Base-by-base conservation (phyloP, 176 grass and related monocot species). In the Lolium perenne region DNA sequence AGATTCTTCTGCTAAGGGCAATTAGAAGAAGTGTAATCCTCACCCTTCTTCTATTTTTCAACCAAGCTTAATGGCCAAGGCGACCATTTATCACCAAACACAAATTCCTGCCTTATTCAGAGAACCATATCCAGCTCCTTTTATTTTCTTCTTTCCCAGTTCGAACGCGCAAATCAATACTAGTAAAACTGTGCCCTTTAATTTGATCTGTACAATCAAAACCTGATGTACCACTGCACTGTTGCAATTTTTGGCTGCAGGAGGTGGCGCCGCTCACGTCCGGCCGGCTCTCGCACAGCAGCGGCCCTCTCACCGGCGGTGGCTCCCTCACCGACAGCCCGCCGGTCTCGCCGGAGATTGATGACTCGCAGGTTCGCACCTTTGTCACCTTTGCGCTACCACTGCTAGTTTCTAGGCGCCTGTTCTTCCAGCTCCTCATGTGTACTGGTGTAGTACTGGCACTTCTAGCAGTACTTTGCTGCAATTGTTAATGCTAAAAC, bases 261-360 rank as follows among this genome's bases (percentile, higher is more conserved):
- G 97, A 99, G 77, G 97, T 91, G 68, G 89, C 97, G 32, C 94
- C 97, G 32, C 94, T 99, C 38, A 92, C 97, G 26, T 94, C 97
- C 56, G 94, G 97, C 70, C 82, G 97, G 82, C 92, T 99, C 56
- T 99, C 97, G 58, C 97, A 99, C 82, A 99, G 97, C 90, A 99
- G 97, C 59, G 97, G 97, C 16, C 97, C 97, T 16, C 89, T 98
- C 38, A 98, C 67, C 75, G 96, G 94, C 63, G 94, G 92, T 8
- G 97, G 97, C 71, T 98, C 97, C 71, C 92, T 99, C 85, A 86
- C 97, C 73, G 97, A 99, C 86, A 99, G 94, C 80, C 97, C 97
- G 88, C 97, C 97, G 18, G 89, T 99, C 62, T 99, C 97, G 74
- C 97, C 97, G 78, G 92, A 96, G 79, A 94, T 99, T 80, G 94